Evolutionary conservation across 2,329 filamentous ascomycete genomes (phyloP), one percentile per base, ranked within the genome.

Genomic region (Decorospora gaudefroyi): DNA sequence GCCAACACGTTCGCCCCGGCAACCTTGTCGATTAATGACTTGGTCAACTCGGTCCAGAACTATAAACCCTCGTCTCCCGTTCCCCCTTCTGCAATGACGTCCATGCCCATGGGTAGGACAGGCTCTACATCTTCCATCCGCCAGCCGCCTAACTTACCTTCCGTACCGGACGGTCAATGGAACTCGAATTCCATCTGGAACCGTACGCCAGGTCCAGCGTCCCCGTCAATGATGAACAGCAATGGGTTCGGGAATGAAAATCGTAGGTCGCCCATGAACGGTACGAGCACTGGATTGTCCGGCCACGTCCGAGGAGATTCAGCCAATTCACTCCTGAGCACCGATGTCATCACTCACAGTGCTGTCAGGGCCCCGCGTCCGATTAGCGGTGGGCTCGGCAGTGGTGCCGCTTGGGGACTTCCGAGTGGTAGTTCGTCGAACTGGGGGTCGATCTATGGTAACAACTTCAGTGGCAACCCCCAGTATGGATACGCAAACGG

Each of bases 271-370:
- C 68, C 71, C 1, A 54, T 65, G 30, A 61, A 46, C 26, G 67
- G 65, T 10, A 49, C 65, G 16, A 62, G 62, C 10, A 57, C 66
- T 31, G 52, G 58, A 17, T 57, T 68, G 15, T 59, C 68, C 26
- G 64, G 67, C 3, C 73, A 76, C 51, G 70, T 71, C 11, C 73
- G 74, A 28, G 69, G 69, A n/a, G 69, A 69, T 36, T 77, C 74
- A 41, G 62, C 63, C 11, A 70, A 65, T 53, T 75, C 73, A 28
- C 57, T 70, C 34, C 65, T 70, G 44, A 74, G 72, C 41, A 51
- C 54, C 8, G 64, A 67, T 6, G 49, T 32, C 19, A 43, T 46
- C 7, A 50, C 54, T 6, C 46, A 54, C n/a, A 55, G 29, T 7
- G 40, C 44, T 1, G 42, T 39, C 15, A 52, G 59, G 23, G 44